Conservation (phyloP, 2,329 filamentous ascomycete species). For the Microascus cirrosus region DNA sequence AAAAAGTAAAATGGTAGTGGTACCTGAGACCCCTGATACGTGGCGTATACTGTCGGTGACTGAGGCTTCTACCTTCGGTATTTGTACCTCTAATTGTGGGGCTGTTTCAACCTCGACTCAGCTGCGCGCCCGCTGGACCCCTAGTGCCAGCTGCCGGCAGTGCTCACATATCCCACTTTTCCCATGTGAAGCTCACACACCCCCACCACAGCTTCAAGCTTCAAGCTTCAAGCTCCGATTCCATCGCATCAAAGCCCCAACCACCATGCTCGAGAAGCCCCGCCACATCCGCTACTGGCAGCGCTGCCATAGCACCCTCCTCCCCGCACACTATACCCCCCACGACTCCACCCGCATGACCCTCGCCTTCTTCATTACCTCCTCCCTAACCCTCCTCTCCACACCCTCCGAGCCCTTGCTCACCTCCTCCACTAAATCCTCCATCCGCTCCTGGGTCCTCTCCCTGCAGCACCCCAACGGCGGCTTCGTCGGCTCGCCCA, state of each 20-base stretch:
- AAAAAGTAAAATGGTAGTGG: no score
- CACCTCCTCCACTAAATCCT: conserved; percentile 27
- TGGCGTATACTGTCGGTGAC: no score
- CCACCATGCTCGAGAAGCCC: conserved; percentile 37
- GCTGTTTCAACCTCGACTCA: background rate
- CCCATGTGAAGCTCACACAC: no score
- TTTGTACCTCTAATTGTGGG: background rate
- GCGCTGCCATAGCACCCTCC: conserved; percentile 69
- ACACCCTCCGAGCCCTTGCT: conserved; percentile 41
- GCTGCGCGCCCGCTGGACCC: background rate
- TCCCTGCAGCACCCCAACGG: conserved; percentile 74
- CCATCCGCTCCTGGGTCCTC: conserved; percentile 67
- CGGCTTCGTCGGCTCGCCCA: conserved; percentile 81
- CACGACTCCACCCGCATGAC: conserved; percentile 88
- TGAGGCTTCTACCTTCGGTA: background rate
- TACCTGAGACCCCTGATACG: no score
- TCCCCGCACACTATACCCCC: conserved; percentile 74
- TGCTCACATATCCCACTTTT: no score
- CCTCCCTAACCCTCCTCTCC: conserved; percentile 71
- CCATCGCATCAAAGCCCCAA: background rate
- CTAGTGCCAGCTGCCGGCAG: no score
- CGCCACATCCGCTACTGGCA: conserved; percentile 87
- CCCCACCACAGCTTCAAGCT: background rate
- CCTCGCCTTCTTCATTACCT: conserved; percentile 80
- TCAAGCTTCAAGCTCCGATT: background rate